These are phyloP conservation scores for Exophiala dermatitidis DNA, from an alignment of 2,329 filamentous ascomycete species.

Conservation along the genomic window DNA sequence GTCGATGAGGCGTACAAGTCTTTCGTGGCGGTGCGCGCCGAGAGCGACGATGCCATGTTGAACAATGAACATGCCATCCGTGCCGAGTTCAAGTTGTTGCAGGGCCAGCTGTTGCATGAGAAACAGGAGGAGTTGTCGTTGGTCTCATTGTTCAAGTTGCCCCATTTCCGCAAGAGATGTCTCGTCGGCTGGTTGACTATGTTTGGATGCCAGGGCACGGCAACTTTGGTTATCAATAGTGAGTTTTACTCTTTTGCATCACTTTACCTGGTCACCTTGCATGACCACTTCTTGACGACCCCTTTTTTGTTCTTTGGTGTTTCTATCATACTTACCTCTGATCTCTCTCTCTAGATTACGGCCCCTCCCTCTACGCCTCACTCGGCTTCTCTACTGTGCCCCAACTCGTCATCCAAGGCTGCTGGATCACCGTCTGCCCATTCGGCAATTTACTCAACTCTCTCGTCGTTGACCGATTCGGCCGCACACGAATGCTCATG, in stretches of 20 bases:
- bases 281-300: not conserved
- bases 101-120: conserved; percentile 12
- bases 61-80: conserved; percentile 6
- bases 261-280: too few species aligned
- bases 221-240: conserved; percentile 14
- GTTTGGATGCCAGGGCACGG: conserved; percentile 9
- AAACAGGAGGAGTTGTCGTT: conserved; percentile 6
- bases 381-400: conserved; percentile 15
- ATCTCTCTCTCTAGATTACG: conserved; percentile 10
- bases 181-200: conserved; percentile 10
- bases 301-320: not conserved
- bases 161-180: conserved; percentile 19
- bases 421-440: conserved; percentile 15
- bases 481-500: conserved; percentile 33
- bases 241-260: not conserved
- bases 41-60: conserved; percentile 6
- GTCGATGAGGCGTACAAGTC: conserved; percentile 12
- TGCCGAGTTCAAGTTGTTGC: conserved; percentile 14
- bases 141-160: conserved; percentile 13
- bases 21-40: conserved; percentile 11
- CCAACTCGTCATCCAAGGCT: conserved; percentile 12
- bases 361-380: conserved; percentile 11
- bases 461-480: conserved; percentile 34
- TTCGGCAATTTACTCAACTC: conserved; percentile 25
- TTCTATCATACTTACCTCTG: not conserved